Evolutionary conservation across 768 basidiomycete species (phyloP), one percentile per base, ranked within the genome.

Genomic region (Boletellus ananas): DNA sequence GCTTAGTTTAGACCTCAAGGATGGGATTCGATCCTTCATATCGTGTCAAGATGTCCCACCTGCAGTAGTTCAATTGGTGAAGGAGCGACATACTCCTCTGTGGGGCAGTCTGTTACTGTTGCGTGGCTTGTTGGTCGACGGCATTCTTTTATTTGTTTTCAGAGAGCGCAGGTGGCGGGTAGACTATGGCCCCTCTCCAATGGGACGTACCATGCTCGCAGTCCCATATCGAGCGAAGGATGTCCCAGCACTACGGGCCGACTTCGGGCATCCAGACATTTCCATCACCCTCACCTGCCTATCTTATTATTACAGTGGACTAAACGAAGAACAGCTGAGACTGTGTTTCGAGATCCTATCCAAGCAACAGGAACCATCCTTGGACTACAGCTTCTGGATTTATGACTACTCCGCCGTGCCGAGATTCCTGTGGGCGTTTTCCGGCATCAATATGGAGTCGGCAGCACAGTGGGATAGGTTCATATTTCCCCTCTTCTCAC

Each of bases 201-300:
- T 25, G 1, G n/a, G n/a, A n/a, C 34, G 43, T 20, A 54, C 64
- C 2, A 47, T 50, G 49, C 52, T 65, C 11, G 65, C 64, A 3
- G 64, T 66, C 6, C 64, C 64, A 6, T 66, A 59, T 16, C 52
- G 59, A 6, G 64, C 64, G 4, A 66, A 66, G 29, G 64, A 66
- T 21, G 41, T 56, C n/a, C 64, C 64, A 6, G 44, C 65, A 21
- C 43, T 34, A 4, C 31, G 49, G 20, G 57, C 64, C 20, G 62
- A 66, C 17, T 66, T 63, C 39, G 60, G 60, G 0, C 64, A 66
- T 40, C 62, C 65, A 11, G 64, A 66, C 18, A 43, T 66, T 14
- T 37, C 47, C 2, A 54, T 66, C 44, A 43, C 43, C 20, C 44
- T 51, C n/a, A 51, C 50, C 8, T 51, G 40, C 37, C 29, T 51